Conservation (phyloP, 2,329 filamentous ascomycete species). For the Curvularia sp. region DNA sequence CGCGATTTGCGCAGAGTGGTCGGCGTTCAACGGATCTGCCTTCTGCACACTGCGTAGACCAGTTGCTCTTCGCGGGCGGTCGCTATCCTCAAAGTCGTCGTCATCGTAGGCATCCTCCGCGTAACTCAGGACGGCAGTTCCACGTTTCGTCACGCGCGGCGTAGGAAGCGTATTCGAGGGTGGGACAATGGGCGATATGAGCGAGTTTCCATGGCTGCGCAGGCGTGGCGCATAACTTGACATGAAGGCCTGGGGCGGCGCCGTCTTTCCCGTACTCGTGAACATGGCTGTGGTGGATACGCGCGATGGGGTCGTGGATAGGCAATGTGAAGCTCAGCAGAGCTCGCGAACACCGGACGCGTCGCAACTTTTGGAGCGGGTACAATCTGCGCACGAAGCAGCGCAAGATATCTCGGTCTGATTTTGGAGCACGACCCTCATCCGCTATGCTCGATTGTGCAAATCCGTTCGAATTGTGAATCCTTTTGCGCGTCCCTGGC, state of each 20-base stretch:
- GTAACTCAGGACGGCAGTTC: constrained; percentile 96
- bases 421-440: constrained; percentile 11
- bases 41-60: constrained; percentile 79
- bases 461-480: constrained; percentile 19
- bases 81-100: constrained; percentile 76
- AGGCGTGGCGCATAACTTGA: constrained; percentile 91
- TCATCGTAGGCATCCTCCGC: constrained; percentile 94
- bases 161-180: constrained; percentile 71
- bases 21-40: constrained; percentile 68
- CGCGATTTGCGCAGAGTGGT: constrained; percentile 70
- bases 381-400: constrained; percentile 4
- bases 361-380: constrained; percentile 30
- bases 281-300: constrained; percentile 46
- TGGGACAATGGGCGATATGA: constrained; percentile 83
- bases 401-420: constrained; percentile 8
- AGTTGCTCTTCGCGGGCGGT: constrained; percentile 74
- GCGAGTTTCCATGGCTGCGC: constrained; percentile 88
- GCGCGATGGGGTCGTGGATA: constrained; percentile 30
- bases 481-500: constrained; percentile 37
- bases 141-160: constrained; percentile 91
- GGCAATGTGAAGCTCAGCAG: constrained; percentile 38
- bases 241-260: constrained; percentile 82
- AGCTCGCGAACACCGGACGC: constrained; percentile 42
- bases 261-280: constrained; percentile 49
- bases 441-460: constrained; percentile 13